Conservation (phyloP, 306 rosid species). For the Hippophae tibetana region DNA sequence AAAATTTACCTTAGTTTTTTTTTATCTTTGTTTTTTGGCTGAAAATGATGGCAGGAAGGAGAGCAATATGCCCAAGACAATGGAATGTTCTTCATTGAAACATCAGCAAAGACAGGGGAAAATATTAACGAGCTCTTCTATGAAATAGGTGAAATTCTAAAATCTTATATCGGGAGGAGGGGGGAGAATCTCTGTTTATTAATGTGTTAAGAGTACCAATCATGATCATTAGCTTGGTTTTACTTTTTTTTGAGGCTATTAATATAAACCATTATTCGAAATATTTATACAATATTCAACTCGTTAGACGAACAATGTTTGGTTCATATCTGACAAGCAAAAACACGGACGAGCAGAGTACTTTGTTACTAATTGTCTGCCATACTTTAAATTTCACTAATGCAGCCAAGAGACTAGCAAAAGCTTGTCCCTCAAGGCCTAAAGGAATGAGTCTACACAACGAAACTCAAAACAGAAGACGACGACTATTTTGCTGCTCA, state of each 20-base stretch:
- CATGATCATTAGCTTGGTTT: too few relatives aligned
- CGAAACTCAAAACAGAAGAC: constrained; percentile 28
- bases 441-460: constrained; percentile 38
- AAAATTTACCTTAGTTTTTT: too few relatives aligned
- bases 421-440: constrained; percentile 37
- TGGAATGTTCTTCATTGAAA: constrained; percentile 75
- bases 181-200: background rate
- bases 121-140: constrained; percentile 71
- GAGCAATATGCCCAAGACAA: constrained; percentile 66
- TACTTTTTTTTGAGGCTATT: too few relatives aligned
- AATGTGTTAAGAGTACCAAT: background rate
- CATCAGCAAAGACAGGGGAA: constrained; percentile 76
- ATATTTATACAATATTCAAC: too few relatives aligned
- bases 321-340: background rate
- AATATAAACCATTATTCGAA: too few relatives aligned
- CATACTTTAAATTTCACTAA: constrained; percentile 3
- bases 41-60: constrained; percentile 43
- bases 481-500: constrained; percentile 47
- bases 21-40: background rate
- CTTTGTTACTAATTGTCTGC: background rate
- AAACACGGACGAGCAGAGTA: background rate
- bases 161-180: background rate
- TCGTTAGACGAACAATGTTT: background rate
- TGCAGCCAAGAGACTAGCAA: constrained; percentile 64
- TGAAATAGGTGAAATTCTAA: constrained; percentile 52